Percentiles rank a stretch among this genome's conserved stretches.
Conservation (phyloP, 179 eudicot species). For the Heliamphora pulchella region DNA sequence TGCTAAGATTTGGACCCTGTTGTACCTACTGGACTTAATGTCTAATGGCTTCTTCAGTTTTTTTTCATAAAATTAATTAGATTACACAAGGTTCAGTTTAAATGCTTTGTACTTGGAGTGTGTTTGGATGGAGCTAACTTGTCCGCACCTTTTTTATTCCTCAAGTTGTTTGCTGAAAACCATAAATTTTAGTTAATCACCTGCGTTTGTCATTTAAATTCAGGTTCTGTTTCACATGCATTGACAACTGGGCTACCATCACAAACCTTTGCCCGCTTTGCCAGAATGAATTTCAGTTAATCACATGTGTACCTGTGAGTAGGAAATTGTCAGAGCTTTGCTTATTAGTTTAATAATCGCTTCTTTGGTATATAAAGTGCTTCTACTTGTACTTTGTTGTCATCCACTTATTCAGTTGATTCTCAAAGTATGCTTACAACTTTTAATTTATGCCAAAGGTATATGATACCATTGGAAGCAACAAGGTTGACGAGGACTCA, state of each 20-base stretch:
- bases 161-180: neutral
- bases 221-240: constrained; percentile 97
- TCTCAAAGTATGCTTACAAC: neutral
- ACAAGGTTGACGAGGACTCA: constrained; percentile 53
- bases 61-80: neutral
- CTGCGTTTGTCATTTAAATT: constrained; percentile 19
- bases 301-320: constrained; percentile 96
- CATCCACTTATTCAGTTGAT: neutral
- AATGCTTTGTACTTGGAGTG: neutral
- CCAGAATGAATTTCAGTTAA: constrained; percentile 89
- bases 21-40: neutral
- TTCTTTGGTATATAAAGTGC: neutral
- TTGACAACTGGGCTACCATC: constrained; percentile 93
- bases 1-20: neutral
- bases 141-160: neutral
- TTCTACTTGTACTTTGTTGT: neutral
- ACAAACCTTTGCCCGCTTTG: constrained; percentile 94
- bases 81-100: neutral
- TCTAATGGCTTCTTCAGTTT: too few species aligned
- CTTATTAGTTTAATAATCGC: constrained; percentile 3
- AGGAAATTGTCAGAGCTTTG: constrained; percentile 18
- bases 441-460: constrained; percentile 42
- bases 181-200: neutral
- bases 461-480: constrained; percentile 69
- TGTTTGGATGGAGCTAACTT: neutral